Conservation (phyloP, 2,329 filamentous ascomycete species). For the Thelonectria discophora region DNA sequence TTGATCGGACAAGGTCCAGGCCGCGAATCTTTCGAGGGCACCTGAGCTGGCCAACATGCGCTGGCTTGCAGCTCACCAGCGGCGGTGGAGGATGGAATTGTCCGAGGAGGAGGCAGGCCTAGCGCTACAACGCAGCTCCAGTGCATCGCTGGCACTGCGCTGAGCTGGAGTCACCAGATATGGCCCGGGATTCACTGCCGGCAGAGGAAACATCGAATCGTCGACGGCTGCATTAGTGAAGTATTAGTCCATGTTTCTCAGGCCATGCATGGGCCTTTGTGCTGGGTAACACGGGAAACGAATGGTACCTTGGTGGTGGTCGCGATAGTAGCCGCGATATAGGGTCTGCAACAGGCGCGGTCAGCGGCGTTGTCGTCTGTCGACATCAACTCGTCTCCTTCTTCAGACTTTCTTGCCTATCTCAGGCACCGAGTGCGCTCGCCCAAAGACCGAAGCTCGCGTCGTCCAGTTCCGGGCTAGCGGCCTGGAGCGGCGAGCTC, state of each 20-base stretch:
- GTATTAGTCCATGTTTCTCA: conserved; percentile 10
- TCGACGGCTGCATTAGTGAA: conserved; percentile 1
- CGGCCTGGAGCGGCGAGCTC: conserved; percentile 14
- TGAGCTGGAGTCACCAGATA: conserved; percentile 1
- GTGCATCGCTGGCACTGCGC: neutral
- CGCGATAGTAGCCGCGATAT: conserved; percentile 1
- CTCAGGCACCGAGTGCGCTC: neutral
- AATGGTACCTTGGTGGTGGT: conserved; percentile 24
- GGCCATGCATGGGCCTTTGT: conserved; percentile 1
- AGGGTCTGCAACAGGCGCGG: neutral
- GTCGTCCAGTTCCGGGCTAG: conserved; percentile 21
- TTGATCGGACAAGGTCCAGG: conserved; percentile 20
- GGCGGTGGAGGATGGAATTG: conserved; percentile 12
- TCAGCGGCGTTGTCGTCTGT: neutral
- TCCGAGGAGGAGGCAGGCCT: conserved; percentile 17
- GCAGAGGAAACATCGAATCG: conserved; percentile 10
- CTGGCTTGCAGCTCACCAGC: conserved; percentile 8
- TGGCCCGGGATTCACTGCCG: conserved; percentile 3
- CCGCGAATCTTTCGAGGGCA: conserved; percentile 5
- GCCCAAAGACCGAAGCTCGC: neutral
- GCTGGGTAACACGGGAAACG: conserved; percentile 8
- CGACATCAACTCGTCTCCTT: conserved; percentile 1
- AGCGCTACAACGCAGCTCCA: conserved; percentile 9
- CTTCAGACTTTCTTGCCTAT: conserved; percentile 1
- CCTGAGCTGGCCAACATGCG: conserved; percentile 7